phyloP scores from a whole-genome alignment of 768 basidiomycete genomes.

The Gymnopilus dilepis region DNA sequence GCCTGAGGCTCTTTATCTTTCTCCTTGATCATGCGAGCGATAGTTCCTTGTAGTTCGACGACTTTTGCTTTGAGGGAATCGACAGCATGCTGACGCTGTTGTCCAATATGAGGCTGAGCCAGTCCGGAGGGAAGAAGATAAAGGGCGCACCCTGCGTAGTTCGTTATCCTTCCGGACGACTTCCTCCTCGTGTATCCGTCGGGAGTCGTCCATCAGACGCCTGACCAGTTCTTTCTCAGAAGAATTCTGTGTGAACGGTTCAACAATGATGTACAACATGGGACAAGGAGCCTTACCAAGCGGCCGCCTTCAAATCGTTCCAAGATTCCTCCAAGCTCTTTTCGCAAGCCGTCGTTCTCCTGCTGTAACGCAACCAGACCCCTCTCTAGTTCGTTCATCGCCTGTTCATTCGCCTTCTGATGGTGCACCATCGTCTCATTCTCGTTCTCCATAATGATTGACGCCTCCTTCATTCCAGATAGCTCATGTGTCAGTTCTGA shows the following conservation, averaged over 20 bases:
- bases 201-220: conserved; percentile 47
- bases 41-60: conserved; percentile 47
- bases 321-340: conserved; percentile 33
- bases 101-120: too few species aligned
- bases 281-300: conserved; percentile 43
- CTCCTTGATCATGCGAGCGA: conserved; percentile 51
- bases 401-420: conserved; percentile 12
- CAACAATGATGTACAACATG: too few species aligned
- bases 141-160: conserved; percentile 49
- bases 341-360: conserved; percentile 33
- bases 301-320: conserved; percentile 50
- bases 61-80: conserved; percentile 50
- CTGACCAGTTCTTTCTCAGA: conserved; percentile 56
- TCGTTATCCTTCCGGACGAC: conserved; percentile 61
- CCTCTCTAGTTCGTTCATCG: conserved; percentile 20
- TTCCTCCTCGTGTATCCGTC: conserved; percentile 56
- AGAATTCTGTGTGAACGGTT: conserved; percentile 46
- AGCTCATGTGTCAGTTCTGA: conserved; percentile 10
- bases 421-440: not conserved
- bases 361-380: conserved; percentile 24
- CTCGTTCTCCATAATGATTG: not conserved
- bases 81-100: conserved; percentile 54
- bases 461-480: not conserved
- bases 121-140: conserved; percentile 6
- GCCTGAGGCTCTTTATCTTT: conserved; percentile 17